Base-by-base conservation (phyloP, 208 protist species). In the Leishmania martiniquensis region DNA sequence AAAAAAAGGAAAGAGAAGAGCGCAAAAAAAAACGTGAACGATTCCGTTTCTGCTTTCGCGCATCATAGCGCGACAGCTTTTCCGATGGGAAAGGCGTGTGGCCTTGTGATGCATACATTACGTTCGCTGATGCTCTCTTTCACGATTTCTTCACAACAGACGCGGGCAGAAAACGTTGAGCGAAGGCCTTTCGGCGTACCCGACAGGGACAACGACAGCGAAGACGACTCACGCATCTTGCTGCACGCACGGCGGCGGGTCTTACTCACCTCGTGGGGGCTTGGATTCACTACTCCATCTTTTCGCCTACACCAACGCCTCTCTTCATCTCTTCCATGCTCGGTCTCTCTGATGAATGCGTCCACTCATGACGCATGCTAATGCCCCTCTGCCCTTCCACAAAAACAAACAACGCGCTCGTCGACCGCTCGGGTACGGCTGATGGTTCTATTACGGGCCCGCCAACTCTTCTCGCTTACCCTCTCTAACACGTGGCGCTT, bases 281-380 rank as follows among this genome's bases (percentile, higher is more conserved):
- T n/a, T n/a, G n/a, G n/a, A n/a, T n/a, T 67, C 62, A 65, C 74
- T 7, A 70, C 86, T 68, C 63, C 63, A 42, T 37, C 63, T 44
- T 47, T 39, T 59, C 10, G 29, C 32, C 57, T 63, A 29, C 57
- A 0, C 54, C 54, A 17, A 10, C 54, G 54, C 54, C 54, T 59
- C 54, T 51, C 37, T 45, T 51, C 62, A 12, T 70, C 32, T 77
- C 47, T 66, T 70, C 59, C 13, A 29, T 65, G 0, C 0, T 12
- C 22, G 5, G 52, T 29, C 4, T 7, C 7, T 57, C 22, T 57
- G 52, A 57, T 25, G 52, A 5, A 25, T 57, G 17, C 22, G 52
- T 4, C 52, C 29, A 7, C 52, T 57, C 52, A 29, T 25, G 9
- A 57, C 22, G 22, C 52, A 57, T 25, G 52, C 22, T 37, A 20